phyloP scores from a whole-genome alignment of 345 rosid species.

The Cochlearia excelsa region DNA sequence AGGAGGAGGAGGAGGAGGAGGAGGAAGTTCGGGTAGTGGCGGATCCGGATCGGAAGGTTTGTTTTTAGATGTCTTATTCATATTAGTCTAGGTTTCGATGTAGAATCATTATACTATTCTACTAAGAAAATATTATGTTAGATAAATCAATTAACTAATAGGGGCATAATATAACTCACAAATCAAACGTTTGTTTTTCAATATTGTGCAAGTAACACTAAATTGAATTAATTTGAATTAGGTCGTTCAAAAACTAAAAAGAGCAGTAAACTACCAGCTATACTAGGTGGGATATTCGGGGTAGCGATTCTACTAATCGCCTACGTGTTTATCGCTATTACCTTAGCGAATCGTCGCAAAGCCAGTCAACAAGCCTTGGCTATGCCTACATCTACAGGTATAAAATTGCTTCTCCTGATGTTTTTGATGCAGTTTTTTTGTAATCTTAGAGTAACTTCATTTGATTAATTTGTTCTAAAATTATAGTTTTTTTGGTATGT shows the following conservation, averaged over 20 bases:
- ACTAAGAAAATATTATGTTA: neutral
- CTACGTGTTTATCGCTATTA: neutral
- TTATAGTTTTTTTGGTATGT: no score
- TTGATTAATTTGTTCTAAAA: neutral
- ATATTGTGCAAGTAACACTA: no score
- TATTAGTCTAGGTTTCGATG: neutral
- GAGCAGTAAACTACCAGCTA: constrained; percentile 16
- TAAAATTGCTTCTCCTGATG: neutral
- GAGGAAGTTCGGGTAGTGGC: neutral
- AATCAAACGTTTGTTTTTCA: no score
- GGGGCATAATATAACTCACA: no score
- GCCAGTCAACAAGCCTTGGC: neutral
- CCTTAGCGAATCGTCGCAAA: constrained; percentile 10
- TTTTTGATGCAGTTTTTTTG: neutral
- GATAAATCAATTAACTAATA: no score
- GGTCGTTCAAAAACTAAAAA: constrained; percentile 20
- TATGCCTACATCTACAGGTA: constrained; percentile 15
- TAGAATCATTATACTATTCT: no score
- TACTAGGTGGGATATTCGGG: constrained; percentile 16
- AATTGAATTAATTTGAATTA: neutral
- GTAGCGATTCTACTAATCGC: neutral
- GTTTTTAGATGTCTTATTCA: neutral
- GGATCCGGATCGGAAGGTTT: neutral
- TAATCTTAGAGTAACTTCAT: neutral
- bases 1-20: neutral